Conservation (phyloP, 1,139 yeast species). For the Petasospora fabianii region DNA sequence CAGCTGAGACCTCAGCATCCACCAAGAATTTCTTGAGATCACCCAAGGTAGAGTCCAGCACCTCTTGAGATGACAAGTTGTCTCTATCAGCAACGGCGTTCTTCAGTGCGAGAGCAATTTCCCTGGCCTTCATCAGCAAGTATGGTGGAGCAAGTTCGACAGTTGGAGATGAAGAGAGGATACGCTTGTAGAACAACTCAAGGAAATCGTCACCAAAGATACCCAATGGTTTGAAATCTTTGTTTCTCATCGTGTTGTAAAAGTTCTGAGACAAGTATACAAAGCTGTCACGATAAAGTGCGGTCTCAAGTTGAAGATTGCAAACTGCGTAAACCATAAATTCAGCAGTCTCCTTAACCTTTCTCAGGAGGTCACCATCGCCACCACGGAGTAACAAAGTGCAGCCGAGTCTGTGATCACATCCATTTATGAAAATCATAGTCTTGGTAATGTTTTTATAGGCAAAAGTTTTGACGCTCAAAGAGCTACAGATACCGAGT, state of each 20-base stretch:
- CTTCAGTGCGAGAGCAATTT: constrained; percentile 45
- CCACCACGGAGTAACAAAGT: constrained; percentile 83
- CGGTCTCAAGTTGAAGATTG: constrained; percentile 76
- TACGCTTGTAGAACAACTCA: constrained; percentile 45
- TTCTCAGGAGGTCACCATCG: constrained; percentile 52
- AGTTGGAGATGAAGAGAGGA: constrained; percentile 72
- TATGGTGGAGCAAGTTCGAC: constrained; percentile 67
- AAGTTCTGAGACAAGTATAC: constrained; percentile 42
- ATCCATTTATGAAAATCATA: constrained; percentile 74
- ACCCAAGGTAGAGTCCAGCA: constrained; percentile 22
- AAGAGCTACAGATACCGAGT: constrained; percentile 69
- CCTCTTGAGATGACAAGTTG: constrained; percentile 21
- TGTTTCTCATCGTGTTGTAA: constrained; percentile 25
- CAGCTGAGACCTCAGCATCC: constrained; percentile 5
- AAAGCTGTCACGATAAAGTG: constrained; percentile 74
- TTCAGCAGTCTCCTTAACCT: constrained; percentile 75
- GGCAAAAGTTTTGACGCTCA: constrained; percentile 66
- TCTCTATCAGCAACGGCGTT: constrained; percentile 31
- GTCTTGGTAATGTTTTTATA: constrained; percentile 59
- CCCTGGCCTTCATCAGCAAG: constrained; percentile 51
- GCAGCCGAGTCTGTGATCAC: constrained; percentile 71
- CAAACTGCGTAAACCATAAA: constrained; percentile 74
- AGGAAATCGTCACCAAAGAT: constrained; percentile 47
- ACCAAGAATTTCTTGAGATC: constrained; percentile 18
- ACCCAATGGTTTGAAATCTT: constrained; percentile 7